These are phyloP conservation scores for Hypoxylon sp. DNA, from an alignment of 2,329 filamentous ascomycete species.

Conservation along the genomic window DNA sequence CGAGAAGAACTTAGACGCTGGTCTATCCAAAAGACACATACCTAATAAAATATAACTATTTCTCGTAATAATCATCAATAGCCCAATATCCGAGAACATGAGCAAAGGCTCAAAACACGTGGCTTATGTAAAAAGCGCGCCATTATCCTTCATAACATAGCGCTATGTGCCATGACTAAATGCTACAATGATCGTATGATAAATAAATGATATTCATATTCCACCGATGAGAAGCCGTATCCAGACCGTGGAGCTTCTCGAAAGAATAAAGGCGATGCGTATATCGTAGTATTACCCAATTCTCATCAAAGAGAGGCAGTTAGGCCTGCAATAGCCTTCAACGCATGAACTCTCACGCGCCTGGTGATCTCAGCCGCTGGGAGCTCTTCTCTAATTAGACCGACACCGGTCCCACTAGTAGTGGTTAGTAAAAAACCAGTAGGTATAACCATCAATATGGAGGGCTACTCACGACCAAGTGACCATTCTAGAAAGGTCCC, in stretches of 20 bases:
- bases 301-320: slow-evolving; percentile 24
- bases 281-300: background rate
- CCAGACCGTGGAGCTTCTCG: background rate
- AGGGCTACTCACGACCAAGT: slow-evolving; percentile 54
- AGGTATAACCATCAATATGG: background rate
- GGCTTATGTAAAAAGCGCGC: background rate
- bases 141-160: background rate
- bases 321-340: slow-evolving; percentile 41
- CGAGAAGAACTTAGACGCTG: no score
- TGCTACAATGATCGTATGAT: background rate
- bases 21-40: no score
- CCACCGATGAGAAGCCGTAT: background rate
- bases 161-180: background rate
- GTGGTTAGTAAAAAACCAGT: background rate
- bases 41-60: no score
- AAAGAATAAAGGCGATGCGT: background rate
- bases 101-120: background rate
- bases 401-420: slow-evolving; percentile 51
- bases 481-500: slow-evolving; percentile 51
- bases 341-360: slow-evolving; percentile 48
- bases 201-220: background rate
- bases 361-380: slow-evolving; percentile 52
- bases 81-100: no score
- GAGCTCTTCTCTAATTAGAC: slow-evolving; percentile 48
- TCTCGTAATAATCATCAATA: background rate